Evolutionary conservation across 495 filamentous ascomycete genomes (phyloP).

Genomic region (Apiosordaria backusii): DNA sequence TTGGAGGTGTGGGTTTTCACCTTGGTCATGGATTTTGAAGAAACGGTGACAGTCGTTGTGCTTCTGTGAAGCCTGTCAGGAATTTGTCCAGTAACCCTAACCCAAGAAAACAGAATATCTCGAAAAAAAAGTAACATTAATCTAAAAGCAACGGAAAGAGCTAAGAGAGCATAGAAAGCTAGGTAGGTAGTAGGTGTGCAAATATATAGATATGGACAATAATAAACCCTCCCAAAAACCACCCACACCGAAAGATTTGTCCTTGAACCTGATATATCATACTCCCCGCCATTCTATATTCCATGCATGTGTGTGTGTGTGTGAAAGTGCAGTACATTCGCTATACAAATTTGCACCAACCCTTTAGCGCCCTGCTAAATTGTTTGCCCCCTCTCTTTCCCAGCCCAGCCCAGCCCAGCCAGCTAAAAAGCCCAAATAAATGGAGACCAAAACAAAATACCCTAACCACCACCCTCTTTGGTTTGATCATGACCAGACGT

Average conservation of each 20-base stretch:
- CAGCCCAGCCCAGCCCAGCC: not conserved
- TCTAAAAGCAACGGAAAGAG: no score
- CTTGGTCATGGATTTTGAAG: no score
- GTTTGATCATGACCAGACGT: conserved; percentile 73
- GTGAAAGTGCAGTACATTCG: not conserved
- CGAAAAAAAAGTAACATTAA: no score
- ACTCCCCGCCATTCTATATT: not conserved
- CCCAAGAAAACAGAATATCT: no score
- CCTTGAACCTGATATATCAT: not conserved
- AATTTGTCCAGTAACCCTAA: no score
- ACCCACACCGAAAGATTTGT: not conserved
- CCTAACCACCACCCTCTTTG: not conserved
- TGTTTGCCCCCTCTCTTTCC: not conserved
- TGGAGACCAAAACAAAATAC: conserved; percentile 13
- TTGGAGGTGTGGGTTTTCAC: no score
- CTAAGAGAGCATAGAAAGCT: no score
- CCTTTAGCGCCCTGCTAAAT: not conserved
- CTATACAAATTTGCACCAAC: not conserved
- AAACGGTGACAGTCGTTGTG: no score
- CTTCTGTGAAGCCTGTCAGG: no score
- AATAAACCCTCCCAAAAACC: not conserved
- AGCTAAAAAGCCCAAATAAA: not conserved
- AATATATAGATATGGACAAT: no score
- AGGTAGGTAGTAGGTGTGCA: no score
- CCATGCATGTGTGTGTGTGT: not conserved